Percentiles rank a stretch among this genome's conserved stretches.
phyloP scores from a whole-genome alignment of 352 stramenopile genomes.

The Plasmopara muralis region DNA sequence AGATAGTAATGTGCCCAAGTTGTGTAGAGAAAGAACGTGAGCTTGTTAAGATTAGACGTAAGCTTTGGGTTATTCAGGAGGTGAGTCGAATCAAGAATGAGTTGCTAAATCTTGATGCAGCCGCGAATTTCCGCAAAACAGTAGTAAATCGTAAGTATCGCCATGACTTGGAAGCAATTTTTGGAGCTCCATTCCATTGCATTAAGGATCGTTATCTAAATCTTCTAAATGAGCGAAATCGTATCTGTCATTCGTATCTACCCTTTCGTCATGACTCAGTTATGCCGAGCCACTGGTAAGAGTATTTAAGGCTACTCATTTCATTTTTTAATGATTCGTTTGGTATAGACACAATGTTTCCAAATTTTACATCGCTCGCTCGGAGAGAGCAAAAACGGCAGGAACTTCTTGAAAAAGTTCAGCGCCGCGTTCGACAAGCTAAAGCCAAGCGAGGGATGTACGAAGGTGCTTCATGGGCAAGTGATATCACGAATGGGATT shows the following conservation, averaged over 20 bases:
- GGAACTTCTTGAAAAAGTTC: not conserved
- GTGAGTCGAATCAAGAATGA: too few relatives aligned
- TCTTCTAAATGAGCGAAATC: too few relatives aligned
- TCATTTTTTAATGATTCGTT: not conserved
- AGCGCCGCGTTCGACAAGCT: not conserved
- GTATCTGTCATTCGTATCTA: not conserved
- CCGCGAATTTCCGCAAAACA: too few relatives aligned
- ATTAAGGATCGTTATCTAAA: too few relatives aligned
- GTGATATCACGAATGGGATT: not conserved
- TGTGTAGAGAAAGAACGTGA: too few relatives aligned
- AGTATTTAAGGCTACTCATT: not conserved
- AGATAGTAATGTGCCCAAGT: too few relatives aligned
- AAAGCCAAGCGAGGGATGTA: not conserved
- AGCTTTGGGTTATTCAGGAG: too few relatives aligned
- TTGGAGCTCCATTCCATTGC: too few relatives aligned
- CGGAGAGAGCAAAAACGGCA: not conserved
- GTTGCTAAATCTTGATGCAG: too few relatives aligned
- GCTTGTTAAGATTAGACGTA: too few relatives aligned
- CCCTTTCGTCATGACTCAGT: not conserved
- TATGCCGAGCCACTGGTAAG: not conserved
- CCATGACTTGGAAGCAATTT: too few relatives aligned
- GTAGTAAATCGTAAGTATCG: too few relatives aligned
- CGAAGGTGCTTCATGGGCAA: not conserved
- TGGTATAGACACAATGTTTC: not conserved
- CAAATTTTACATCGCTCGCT: not conserved